phyloP scores from a whole-genome alignment of 768 basidiomycete species.

The Paxillus involutus region DNA sequence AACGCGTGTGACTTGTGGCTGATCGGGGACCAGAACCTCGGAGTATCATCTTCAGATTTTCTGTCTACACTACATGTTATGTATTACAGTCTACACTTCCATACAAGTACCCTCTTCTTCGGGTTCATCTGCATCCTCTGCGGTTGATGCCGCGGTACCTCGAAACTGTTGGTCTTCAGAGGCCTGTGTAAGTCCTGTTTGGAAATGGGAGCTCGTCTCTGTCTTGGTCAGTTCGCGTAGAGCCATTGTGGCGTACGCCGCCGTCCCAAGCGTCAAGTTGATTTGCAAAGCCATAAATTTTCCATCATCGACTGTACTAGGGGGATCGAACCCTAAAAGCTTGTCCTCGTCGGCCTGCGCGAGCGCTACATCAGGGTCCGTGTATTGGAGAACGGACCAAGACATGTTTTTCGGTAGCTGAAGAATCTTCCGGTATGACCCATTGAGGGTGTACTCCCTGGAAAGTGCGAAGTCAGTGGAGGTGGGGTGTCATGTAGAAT shows the following conservation, averaged over 20 bases:
- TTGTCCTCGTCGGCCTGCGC: conserved; percentile 96
- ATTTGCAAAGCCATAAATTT: conserved; percentile 89
- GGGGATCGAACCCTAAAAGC: conserved; percentile 77
- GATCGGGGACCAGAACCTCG: no score
- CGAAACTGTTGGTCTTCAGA: conserved; percentile 84
- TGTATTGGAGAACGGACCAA: conserved; percentile 85
- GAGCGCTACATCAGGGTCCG: conserved; percentile 88
- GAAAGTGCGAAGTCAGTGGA: conserved; percentile 5
- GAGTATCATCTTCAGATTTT: background rate
- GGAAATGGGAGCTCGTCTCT: conserved; percentile 91
- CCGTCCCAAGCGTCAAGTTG: conserved; percentile 79
- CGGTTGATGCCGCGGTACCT: conserved; percentile 38
- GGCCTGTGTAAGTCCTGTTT: conserved; percentile 71
- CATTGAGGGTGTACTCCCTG: conserved; percentile 90
- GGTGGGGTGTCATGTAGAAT: background rate
- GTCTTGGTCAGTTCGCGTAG: conserved; percentile 93
- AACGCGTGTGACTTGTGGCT: no score
- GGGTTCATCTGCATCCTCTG: conserved; percentile 22
- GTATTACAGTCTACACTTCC: conserved; percentile 1
- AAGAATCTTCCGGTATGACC: conserved; percentile 91
- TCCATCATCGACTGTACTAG: conserved; percentile 65
- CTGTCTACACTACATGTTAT: background rate
- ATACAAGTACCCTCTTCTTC: conserved; percentile 10
- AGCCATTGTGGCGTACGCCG: conserved; percentile 98
- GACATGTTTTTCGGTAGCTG: conserved; percentile 80